A percentile compares a stretch with the other conserved stretches of the same genome.
phyloP scores from a whole-genome alignment of 169 alveolate species.

The Toxoplasma gondii region DNA sequence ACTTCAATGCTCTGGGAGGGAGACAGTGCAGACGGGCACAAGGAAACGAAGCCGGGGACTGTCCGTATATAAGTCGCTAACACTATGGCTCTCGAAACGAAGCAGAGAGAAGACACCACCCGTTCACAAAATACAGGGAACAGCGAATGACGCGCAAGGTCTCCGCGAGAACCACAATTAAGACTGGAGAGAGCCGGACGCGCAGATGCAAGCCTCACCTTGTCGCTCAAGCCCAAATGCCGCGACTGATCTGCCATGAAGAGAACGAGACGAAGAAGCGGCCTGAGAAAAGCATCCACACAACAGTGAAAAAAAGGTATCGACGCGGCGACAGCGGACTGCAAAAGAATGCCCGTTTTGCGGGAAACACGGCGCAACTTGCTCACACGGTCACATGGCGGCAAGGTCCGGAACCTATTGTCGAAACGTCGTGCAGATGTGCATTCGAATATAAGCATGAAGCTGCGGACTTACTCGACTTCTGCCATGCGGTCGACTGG shows the following conservation, averaged over 20 bases:
- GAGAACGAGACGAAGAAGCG: constrained; percentile 20
- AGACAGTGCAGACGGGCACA: background rate
- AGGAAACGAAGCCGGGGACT: background rate
- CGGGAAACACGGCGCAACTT: too few relatives aligned
- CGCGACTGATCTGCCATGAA: background rate
- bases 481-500: constrained; percentile 18
- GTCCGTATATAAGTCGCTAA: too few relatives aligned
- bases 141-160: background rate
- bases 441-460: too few relatives aligned
- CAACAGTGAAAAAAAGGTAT: background rate
- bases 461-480: background rate
- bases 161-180: background rate
- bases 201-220: background rate
- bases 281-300: background rate
- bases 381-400: too few relatives aligned
- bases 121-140: too few relatives aligned
- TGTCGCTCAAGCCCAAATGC: constrained; percentile 9
- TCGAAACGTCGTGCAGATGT: too few relatives aligned
- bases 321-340: background rate
- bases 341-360: background rate
- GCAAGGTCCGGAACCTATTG: too few relatives aligned
- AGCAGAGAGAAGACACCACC: too few relatives aligned
- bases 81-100: too few relatives aligned
- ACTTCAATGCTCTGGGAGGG: background rate
- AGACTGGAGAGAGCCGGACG: background rate